Base-by-base conservation (phyloP, 495 filamentous ascomycete genomes). In the Durotheca rogersii region DNA sequence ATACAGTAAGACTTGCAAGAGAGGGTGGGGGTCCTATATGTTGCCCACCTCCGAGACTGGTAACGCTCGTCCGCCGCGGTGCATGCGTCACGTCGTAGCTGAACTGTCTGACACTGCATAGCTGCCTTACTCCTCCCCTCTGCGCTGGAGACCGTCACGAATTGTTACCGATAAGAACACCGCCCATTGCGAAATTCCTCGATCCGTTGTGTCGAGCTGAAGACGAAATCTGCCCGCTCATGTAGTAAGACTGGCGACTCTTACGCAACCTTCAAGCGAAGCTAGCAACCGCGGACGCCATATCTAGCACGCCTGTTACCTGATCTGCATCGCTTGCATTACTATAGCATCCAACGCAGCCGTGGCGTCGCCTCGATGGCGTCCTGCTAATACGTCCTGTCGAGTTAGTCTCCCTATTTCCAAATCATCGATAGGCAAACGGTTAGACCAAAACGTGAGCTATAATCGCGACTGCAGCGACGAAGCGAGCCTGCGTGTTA, bases 161-260 rank as follows among this genome's bases (percentile, higher is more conserved):
- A 45, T 19, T 45, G 31, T 14, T 25, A n/a, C 19, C 21, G 47
- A 47, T 47, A 57, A 43, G 42, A 15, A n/a, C 12, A 40, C 11
- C 19, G n/a, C n/a, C n/a, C n/a, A n/a, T n/a, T n/a, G n/a, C 40
- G 39, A 27, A 44, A 45, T 41, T 39, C 16, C n/a, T n/a, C n/a
- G n/a, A n/a, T n/a, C n/a, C n/a, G 34, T 42, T 38, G 52, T 41
- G 25, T 43, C n/a, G 43, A 43, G 38, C 41, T 33, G 44, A 14
- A 38, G 20, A 23, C 37, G 12, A 41, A 36, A 38, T 30, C 37
- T 47, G 20, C 41, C 38, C 31, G 38, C 38, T 43, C 29, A 29
- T 48, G 55, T 58, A 58, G 55, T 58, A 58, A 53, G 38, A 53
- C 37, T 21, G 38, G 21, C 48, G 41, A 10, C 29, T 58, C 54